A percentile compares a stretch with the other conserved stretches of the same genome.
These are phyloP conservation scores for Phytopythium ostracodes DNA, from an alignment of 352 stramenopile genomes.

Conservation along the genomic window DNA sequence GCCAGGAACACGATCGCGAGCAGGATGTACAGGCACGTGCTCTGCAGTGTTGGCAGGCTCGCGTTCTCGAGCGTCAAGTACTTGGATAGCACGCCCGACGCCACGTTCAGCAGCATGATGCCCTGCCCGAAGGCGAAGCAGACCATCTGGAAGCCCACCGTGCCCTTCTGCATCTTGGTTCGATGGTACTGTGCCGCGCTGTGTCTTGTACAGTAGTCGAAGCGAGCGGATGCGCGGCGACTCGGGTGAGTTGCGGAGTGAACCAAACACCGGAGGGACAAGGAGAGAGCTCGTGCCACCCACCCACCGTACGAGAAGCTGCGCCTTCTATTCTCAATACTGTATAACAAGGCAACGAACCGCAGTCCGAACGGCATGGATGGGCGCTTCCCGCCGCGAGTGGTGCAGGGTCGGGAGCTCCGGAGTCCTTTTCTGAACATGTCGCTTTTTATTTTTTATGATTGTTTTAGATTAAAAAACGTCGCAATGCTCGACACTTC, in stretches of 20 bases:
- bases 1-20: slow-evolving; percentile 44
- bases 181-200: background rate
- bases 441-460: background rate
- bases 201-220: too few species aligned
- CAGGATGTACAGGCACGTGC: slow-evolving; percentile 48
- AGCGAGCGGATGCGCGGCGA: too few species aligned
- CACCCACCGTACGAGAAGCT: background rate
- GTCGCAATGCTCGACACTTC: background rate
- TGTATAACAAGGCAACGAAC: background rate
- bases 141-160: slow-evolving; percentile 38
- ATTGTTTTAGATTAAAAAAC: too few species aligned
- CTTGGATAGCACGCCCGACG: slow-evolving; percentile 49
- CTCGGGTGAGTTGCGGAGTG: background rate
- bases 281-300: background rate
- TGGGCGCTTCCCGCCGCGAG: background rate
- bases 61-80: slow-evolving; percentile 51
- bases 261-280: background rate
- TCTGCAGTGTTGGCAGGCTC: slow-evolving; percentile 58
- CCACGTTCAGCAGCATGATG: slow-evolving; percentile 64
- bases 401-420: background rate
- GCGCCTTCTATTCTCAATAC: background rate
- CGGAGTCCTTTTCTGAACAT: background rate
- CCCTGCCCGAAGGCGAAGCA: slow-evolving; percentile 65
- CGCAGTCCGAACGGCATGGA: too few species aligned
- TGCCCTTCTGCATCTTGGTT: slow-evolving; percentile 15